These are phyloP conservation scores for Hanseniaspora hatyaiensis DNA, from an alignment of 805 yeast species.

Conservation along the genomic window DNA sequence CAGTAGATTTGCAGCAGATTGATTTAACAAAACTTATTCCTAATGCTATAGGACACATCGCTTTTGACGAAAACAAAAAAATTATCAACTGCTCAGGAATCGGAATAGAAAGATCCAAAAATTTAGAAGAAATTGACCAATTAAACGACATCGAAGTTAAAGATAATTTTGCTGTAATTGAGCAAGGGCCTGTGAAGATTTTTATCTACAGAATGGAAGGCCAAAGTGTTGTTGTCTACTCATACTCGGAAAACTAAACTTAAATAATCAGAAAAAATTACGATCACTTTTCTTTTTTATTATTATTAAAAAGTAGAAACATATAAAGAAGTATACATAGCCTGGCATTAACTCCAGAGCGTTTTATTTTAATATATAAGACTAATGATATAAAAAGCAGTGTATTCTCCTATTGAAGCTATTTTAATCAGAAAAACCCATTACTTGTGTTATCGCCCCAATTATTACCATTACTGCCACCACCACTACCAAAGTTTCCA, in stretches of 20 bases:
- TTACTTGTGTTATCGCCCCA: constrained; percentile 12
- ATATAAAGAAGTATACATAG: too few species aligned
- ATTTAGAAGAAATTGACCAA: constrained; percentile 22
- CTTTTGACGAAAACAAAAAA: constrained; percentile 27
- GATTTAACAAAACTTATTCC: constrained; percentile 20
- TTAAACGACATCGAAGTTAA: constrained; percentile 21
- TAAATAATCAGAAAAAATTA: background rate
- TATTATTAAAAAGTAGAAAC: background rate
- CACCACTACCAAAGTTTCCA: constrained; percentile 19
- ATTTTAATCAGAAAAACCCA: constrained; percentile 10
- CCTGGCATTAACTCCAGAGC: too few species aligned
- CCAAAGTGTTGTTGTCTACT: constrained; percentile 24
- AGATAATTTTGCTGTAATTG: constrained; percentile 24
- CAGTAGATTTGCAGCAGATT: constrained; percentile 12
- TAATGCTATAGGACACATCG: constrained; percentile 25
- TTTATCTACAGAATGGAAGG: constrained; percentile 25
- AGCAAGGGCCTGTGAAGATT: constrained; percentile 20
- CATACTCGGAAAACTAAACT: constrained; percentile 4
- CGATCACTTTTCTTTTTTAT: background rate
- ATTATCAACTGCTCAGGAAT: constrained; percentile 27
- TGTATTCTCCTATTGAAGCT: too few species aligned
- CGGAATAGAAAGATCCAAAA: constrained; percentile 22
- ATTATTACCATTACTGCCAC: constrained; percentile 16
- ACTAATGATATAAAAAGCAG: too few species aligned
- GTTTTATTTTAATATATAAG: too few species aligned